phyloP scores from a whole-genome alignment of 345 rosid genomes.

The Erucastrum elatum region DNA sequence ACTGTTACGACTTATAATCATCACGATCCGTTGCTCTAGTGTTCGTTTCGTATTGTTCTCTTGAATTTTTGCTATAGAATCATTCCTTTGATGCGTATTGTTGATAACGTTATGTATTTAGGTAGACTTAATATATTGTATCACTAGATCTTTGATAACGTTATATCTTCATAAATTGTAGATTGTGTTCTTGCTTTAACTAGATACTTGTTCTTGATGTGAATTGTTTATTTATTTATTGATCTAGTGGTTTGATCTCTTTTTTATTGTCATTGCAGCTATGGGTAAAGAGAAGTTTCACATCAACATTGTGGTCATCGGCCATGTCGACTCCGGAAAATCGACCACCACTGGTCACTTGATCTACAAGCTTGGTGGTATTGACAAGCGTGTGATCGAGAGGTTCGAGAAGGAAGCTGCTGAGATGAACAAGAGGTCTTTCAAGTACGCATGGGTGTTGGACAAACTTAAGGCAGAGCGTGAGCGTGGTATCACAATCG shows the following conservation, averaged over 20 bases:
- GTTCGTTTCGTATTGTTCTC: not conserved
- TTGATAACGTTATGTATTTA: not conserved
- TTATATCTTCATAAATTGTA: too few species aligned
- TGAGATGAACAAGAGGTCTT: constrained; percentile 13
- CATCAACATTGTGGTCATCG: constrained; percentile 82
- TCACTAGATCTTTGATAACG: too few species aligned
- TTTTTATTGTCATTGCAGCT: not conserved
- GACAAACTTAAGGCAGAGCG: constrained; percentile 17
- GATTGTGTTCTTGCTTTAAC: not conserved
- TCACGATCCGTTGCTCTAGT: not conserved
- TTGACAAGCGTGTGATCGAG: constrained; percentile 13
- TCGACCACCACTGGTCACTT: constrained; percentile 65
- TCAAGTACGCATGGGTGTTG: constrained; percentile 18
- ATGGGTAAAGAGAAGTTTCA: constrained; percentile 89
- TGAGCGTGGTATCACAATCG: constrained; percentile 15
- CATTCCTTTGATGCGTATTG: not conserved
- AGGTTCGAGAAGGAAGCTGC: constrained; percentile 16
- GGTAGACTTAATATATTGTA: not conserved
- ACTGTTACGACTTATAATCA: not conserved
- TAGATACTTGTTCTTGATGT: not conserved
- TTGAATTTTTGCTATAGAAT: not conserved
- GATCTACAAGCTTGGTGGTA: constrained; percentile 17
- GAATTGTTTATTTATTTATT: not conserved
- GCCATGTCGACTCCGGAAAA: constrained; percentile 86
- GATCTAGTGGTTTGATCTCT: not conserved